Conservation (phyloP, 768 basidiomycete species). For the Lentinula edodes region DNA sequence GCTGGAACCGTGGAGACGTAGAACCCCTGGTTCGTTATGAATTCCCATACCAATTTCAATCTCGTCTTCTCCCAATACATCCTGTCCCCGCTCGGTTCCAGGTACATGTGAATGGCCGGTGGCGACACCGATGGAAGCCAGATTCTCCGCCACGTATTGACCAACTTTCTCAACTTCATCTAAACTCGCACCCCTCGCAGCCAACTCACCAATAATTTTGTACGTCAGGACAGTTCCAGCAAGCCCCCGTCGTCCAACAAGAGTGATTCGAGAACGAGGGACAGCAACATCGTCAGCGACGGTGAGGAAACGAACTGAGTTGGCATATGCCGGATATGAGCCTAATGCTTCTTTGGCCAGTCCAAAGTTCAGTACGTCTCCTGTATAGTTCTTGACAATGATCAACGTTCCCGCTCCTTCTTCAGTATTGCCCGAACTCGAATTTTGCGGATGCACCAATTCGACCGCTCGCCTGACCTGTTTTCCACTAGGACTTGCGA, state of each 20-base stretch:
- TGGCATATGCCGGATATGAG: conserved; percentile 63
- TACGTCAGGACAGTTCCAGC: conserved; percentile 82
- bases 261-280: conserved; percentile 69
- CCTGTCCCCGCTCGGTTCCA: conserved; percentile 57
- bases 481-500: conserved; percentile 83
- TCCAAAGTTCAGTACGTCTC: conserved; percentile 89
- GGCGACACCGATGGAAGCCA: conserved; percentile 82
- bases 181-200: conserved; percentile 59
- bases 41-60: conserved; percentile 90
- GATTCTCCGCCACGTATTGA: conserved; percentile 55
- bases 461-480: conserved; percentile 83
- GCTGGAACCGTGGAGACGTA: conserved; percentile 29
- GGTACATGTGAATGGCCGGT: conserved; percentile 90
- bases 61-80: conserved; percentile 54
- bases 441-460: conserved; percentile 49
- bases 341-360: conserved; percentile 83
- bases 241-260: conserved; percentile 82
- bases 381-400: conserved; percentile 74
- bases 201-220: conserved; percentile 86
- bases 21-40: conserved; percentile 82
- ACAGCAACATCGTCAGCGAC: conserved; percentile 92
- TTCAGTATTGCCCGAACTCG: conserved; percentile 51
- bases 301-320: conserved; percentile 68
- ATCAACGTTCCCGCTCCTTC: conserved; percentile 56
- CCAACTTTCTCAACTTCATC: conserved; percentile 65